Evolutionary conservation across 768 basidiomycete genomes (phyloP).

Genomic region (Lactifluus subvellereus): DNA sequence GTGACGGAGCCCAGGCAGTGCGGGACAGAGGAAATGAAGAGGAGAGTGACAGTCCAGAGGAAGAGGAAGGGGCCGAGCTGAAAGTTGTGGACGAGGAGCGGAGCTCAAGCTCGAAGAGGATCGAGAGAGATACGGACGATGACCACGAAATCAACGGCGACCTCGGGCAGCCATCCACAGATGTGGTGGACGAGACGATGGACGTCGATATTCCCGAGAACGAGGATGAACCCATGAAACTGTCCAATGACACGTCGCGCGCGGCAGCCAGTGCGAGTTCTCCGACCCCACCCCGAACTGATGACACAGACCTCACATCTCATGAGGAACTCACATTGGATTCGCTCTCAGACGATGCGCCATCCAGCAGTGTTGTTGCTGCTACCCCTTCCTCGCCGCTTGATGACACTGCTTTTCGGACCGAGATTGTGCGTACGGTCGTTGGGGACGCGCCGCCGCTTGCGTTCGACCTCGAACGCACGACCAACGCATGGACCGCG

Average conservation of each 20-base stretch:
- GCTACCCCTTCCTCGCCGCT: neutral
- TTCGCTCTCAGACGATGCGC: neutral
- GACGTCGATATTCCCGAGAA: slow-evolving; percentile 16
- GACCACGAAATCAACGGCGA: neutral
- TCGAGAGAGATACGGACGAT: neutral
- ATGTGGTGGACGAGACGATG: slow-evolving; percentile 23
- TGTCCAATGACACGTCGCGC: neutral
- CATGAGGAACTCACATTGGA: neutral
- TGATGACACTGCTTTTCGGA: neutral
- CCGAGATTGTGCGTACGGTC: slow-evolving; percentile 21
- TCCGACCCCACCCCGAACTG: neutral
- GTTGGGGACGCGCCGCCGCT: slow-evolving; percentile 1
- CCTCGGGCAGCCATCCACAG: slow-evolving; percentile 1
- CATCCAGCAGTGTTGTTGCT: neutral
- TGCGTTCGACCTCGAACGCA: slow-evolving; percentile 12
- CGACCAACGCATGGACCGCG: slow-evolving; percentile 1
- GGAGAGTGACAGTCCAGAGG: slow-evolving; percentile 20
- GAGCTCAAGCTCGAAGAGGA: neutral
- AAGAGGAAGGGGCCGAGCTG: slow-evolving; percentile 25
- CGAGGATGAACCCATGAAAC: slow-evolving; percentile 15
- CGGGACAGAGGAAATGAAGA: slow-evolving; percentile 22
- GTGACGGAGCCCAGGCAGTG: slow-evolving; percentile 38
- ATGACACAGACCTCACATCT: slow-evolving; percentile 4
- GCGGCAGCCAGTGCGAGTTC: neutral
- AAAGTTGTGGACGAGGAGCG: slow-evolving; percentile 21